A percentile compares a stretch with the other conserved stretches of the same genome.
phyloP scores from a whole-genome alignment of 1,284 basidiomycete species.

The Afroboletus lepidellus region DNA sequence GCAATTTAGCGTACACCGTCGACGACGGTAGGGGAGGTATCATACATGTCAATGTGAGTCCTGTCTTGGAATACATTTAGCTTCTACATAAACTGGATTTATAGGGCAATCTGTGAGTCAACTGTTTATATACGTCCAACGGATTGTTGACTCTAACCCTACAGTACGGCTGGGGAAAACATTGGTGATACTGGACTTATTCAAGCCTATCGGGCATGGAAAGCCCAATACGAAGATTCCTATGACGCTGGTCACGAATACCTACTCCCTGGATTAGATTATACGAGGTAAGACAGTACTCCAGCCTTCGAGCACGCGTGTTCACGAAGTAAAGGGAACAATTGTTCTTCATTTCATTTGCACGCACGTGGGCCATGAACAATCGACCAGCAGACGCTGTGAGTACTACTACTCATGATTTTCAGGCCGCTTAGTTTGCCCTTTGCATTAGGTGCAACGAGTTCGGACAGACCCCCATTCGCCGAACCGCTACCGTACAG shows the following conservation, averaged over 20 bases:
- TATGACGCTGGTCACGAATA: conserved; percentile 61
- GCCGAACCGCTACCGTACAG: conserved; percentile 74
- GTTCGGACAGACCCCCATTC: conserved; percentile 89
- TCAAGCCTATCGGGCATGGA: conserved; percentile 88
- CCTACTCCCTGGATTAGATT: conserved; percentile 81
- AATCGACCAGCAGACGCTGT: conserved; percentile 76
- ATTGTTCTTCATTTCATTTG: conserved; percentile 89
- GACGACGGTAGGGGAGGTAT: conserved; percentile 83
- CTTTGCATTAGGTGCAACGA: conserved; percentile 57
- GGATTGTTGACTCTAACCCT: conserved; percentile 8
- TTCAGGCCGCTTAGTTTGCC: conserved; percentile 15
- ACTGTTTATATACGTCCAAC: neutral
- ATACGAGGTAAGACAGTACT: conserved; percentile 49
- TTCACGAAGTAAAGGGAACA: conserved; percentile 61
- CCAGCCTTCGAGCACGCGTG: neutral
- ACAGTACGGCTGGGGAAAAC: conserved; percentile 83
- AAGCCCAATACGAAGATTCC: conserved; percentile 59
- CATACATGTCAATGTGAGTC: conserved; percentile 81
- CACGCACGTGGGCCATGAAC: conserved; percentile 70
- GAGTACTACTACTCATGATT: conserved; percentile 26
- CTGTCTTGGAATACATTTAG: neutral
- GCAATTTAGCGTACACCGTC: conserved; percentile 66
- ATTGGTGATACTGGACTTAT: conserved; percentile 87
- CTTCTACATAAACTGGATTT: conserved; percentile 4
- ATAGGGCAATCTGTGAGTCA: conserved; percentile 69